Evolutionary conservation across 2,329 filamentous ascomycete species (phyloP).

Genomic region (Rhynchosporium graminicola): DNA sequence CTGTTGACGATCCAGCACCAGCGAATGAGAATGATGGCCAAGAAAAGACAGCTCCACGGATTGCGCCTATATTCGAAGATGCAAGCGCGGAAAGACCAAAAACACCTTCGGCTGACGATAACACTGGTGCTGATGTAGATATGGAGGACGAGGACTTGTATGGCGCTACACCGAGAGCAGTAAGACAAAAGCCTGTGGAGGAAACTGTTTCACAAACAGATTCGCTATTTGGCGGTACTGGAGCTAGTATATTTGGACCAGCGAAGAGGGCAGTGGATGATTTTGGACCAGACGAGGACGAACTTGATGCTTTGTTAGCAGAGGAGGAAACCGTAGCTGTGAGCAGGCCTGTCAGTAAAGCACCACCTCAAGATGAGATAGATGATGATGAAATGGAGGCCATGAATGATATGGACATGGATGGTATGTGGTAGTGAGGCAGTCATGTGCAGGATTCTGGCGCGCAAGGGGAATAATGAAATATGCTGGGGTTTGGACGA

Average conservation of each 20-base stretch:
- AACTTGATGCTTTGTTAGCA: slow-evolving; percentile 37
- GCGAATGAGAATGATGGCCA: slow-evolving; percentile 37
- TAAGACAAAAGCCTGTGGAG: slow-evolving; percentile 27
- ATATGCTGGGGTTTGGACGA: neutral
- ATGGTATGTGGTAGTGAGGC: slow-evolving; percentile 24
- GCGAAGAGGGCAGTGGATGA: slow-evolving; percentile 31
- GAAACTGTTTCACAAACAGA: slow-evolving; percentile 29
- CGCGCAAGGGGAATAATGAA: neutral
- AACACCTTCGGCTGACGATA: slow-evolving; percentile 45
- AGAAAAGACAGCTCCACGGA: slow-evolving; percentile 36
- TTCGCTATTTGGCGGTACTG: slow-evolving; percentile 32
- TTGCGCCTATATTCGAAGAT: slow-evolving; percentile 45
- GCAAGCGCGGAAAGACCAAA: slow-evolving; percentile 33
- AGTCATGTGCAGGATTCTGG: slow-evolving; percentile 10
- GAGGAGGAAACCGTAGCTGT: slow-evolving; percentile 33
- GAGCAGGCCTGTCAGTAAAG: slow-evolving; percentile 19
- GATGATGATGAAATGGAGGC: slow-evolving; percentile 53
- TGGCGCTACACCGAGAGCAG: slow-evolving; percentile 50
- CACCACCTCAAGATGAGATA: slow-evolving; percentile 42
- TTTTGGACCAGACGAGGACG: slow-evolving; percentile 34
- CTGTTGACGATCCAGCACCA: slow-evolving; percentile 35
- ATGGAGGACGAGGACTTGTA: slow-evolving; percentile 47
- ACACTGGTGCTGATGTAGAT: slow-evolving; percentile 35
- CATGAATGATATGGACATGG: slow-evolving; percentile 62
- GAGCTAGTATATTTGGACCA: slow-evolving; percentile 35